Evolutionary conservation across 768 basidiomycete species (phyloP).

Genomic region (Auricularia heimuer): DNA sequence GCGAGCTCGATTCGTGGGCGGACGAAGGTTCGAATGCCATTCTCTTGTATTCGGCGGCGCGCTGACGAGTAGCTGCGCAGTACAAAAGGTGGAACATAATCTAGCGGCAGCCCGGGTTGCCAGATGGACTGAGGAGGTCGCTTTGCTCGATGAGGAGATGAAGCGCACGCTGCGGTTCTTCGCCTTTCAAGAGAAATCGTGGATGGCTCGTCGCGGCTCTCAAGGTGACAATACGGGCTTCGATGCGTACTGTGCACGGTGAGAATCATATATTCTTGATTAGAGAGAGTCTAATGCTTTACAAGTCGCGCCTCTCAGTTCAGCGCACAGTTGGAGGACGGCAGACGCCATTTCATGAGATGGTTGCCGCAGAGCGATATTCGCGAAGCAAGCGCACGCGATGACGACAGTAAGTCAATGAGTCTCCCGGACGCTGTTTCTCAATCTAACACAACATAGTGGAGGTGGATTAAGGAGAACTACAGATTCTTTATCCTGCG

Average conservation of each 20-base stretch:
- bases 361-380: too few species aligned
- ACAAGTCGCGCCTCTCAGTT: too few species aligned
- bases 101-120: not conserved
- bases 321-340: too few species aligned
- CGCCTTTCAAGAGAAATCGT: not conserved
- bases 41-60: not conserved
- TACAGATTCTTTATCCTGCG: too few species aligned
- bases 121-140: not conserved
- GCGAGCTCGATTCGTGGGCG: not conserved
- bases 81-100: not conserved
- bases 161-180: not conserved
- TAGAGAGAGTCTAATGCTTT: too few species aligned
- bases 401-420: too few species aligned
- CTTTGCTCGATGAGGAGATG: not conserved
- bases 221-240: not conserved
- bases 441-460: too few species aligned
- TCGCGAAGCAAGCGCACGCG: too few species aligned
- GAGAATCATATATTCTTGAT: not conserved
- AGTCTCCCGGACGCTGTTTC: too few species aligned
- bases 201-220: not conserved
- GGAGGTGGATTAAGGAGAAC: too few species aligned
- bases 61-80: not conserved
- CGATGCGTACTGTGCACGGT: not conserved
- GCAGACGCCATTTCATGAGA: too few species aligned
- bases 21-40: not conserved